Percentiles rank a stretch among this genome's conserved stretches.
These are phyloP conservation scores for Sphaerosporella brunnea DNA, from an alignment of 495 filamentous ascomycete genomes.

Conservation along the genomic window DNA sequence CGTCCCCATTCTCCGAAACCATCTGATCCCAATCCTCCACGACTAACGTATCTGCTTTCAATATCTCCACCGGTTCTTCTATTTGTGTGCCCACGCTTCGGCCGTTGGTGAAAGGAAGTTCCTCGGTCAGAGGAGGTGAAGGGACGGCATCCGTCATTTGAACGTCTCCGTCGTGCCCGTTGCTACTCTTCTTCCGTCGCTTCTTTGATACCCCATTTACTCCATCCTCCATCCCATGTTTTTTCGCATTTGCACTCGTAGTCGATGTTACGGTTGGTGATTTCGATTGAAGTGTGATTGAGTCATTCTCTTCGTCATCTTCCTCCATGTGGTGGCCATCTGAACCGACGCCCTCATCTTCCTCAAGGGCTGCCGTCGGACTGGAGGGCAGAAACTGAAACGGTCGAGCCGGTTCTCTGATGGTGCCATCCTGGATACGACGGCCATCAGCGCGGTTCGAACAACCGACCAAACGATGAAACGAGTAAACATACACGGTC, in stretches of 20 bases:
- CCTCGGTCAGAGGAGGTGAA: constrained; percentile 12
- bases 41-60: constrained; percentile 21
- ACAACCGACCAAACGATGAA: background rate
- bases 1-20: too few species aligned
- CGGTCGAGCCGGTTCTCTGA: constrained; percentile 19
- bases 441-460: background rate
- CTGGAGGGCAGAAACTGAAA: constrained; percentile 20
- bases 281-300: constrained; percentile 14
- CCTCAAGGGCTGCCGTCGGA: constrained; percentile 11
- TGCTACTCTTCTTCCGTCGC: constrained; percentile 18
- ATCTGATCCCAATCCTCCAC: too few species aligned
- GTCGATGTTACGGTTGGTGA: constrained; percentile 18
- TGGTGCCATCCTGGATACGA: constrained; percentile 19
- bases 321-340: constrained; percentile 7
- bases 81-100: constrained; percentile 22
- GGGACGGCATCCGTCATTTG: constrained; percentile 16
- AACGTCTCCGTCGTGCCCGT: constrained; percentile 14
- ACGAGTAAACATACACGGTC: constrained; percentile 9
- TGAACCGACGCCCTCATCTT: constrained; percentile 23
- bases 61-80: constrained; percentile 21
- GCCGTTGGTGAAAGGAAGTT: constrained; percentile 21
- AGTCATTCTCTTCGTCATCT: constrained; percentile 17
- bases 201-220: constrained; percentile 23
- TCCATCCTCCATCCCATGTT: constrained; percentile 23
- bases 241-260: constrained; percentile 23